A percentile compares a stretch with the other conserved stretches of the same genome.
These are phyloP conservation scores for Rhynchosporium agropyri DNA, from an alignment of 2,329 filamentous ascomycete species.

Conservation along the genomic window DNA sequence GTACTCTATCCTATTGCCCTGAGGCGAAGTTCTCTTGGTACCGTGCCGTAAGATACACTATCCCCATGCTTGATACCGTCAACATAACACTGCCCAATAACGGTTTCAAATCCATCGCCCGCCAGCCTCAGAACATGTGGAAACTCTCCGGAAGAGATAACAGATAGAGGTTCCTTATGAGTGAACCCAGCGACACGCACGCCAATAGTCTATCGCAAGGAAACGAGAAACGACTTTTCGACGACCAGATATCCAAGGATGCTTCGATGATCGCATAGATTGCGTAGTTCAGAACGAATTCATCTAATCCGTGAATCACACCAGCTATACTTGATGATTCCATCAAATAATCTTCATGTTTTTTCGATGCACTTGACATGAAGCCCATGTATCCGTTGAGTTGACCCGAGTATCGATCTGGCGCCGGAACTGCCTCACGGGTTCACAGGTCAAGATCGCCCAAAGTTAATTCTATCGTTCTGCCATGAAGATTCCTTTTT, in stretches of 20 bases:
- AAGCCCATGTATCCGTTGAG: neutral
- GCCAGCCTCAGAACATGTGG: constrained; percentile 22
- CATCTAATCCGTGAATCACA: neutral
- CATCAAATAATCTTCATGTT: neutral
- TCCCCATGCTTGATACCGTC: constrained; percentile 28
- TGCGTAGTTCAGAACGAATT: constrained; percentile 8
- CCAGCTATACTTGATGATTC: neutral
- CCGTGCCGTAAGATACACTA: constrained; percentile 18
- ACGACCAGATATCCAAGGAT: constrained; percentile 17
- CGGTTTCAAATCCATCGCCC: neutral
- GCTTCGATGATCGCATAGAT: constrained; percentile 17
- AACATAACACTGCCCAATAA: constrained; percentile 26
- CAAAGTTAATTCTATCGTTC: neutral
- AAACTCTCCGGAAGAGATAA: constrained; percentile 11
- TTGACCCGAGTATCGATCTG: neutral
- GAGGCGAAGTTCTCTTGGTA: constrained; percentile 14
- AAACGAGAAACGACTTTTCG: constrained; percentile 41
- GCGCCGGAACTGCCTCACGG: neutral
- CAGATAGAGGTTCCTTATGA: neutral
- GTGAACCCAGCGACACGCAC: neutral
- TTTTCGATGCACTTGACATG: neutral
- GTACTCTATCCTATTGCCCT: neutral
- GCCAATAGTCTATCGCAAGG: constrained; percentile 13
- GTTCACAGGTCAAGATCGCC: neutral
- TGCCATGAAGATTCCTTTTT: neutral